These are phyloP conservation scores for Candida silvicultrix DNA, from an alignment of 805 yeast genomes.

Conservation along the genomic window DNA sequence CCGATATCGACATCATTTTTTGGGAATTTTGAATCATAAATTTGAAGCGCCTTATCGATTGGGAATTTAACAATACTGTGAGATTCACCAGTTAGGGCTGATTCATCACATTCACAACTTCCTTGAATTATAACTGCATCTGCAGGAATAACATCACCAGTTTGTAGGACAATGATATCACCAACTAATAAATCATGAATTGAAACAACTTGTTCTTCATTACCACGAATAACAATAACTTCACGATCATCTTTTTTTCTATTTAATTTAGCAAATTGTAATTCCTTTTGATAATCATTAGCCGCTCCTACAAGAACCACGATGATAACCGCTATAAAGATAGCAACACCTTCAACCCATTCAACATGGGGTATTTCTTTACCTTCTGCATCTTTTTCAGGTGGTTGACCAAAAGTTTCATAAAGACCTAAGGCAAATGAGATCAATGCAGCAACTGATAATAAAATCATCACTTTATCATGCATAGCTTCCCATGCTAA, in stretches of 20 bases:
- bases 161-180: conserved; percentile 73
- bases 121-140: conserved; percentile 77
- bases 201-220: conserved; percentile 59
- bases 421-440: conserved; percentile 89
- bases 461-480: conserved; percentile 82
- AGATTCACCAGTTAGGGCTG: conserved; percentile 91
- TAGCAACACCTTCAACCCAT: conserved; percentile 99
- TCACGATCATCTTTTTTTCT: conserved; percentile 82
- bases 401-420: conserved; percentile 82
- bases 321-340: conserved; percentile 81
- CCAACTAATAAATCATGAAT: conserved; percentile 81
- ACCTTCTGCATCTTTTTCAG: conserved; percentile 75
- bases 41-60: conserved; percentile 34
- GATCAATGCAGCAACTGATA: conserved; percentile 80
- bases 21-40: conserved; percentile 22
- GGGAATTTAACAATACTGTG: conserved; percentile 69
- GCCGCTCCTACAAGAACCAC: conserved; percentile 91
- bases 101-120: conserved; percentile 82
- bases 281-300: conserved; percentile 95
- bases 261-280: conserved; percentile 84
- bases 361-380: conserved; percentile 75
- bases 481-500: conserved; percentile 81
- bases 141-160: conserved; percentile 92
- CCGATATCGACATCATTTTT: conserved; percentile 30
- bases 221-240: conserved; percentile 69